Base-by-base conservation (phyloP, 768 basidiomycete species). In the Suillus brevipes region DNA sequence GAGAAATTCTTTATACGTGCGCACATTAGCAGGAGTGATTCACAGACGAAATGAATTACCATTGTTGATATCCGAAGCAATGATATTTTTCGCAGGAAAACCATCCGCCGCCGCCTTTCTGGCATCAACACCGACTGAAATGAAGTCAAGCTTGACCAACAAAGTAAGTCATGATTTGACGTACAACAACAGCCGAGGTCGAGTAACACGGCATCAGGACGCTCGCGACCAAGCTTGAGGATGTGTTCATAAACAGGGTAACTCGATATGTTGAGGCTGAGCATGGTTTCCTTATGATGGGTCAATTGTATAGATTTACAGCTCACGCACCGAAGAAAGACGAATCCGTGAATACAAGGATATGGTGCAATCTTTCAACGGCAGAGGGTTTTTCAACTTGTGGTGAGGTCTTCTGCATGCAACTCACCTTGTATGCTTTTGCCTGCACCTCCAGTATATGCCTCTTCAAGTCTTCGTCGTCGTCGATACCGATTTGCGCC, bases 121-220 rank as follows among this genome's bases (percentile, higher is more conserved):
- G 18, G 76, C 71, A 61, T 84, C 83, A 40, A 66, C 72, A 13
- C 74, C 70, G 36, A 75, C 75, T 45, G 23, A 2, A 25, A 38
- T 40, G 18, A 13, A 25, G 40, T 47, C 14, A 61, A 40, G 16
- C 34, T 62, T 8, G 64, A 14, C 20, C 9, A 34, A 8, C 2
- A 52, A 49, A 53, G 5, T 23, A 28, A 16, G 42, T 42, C 25
- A 16, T 28, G 1, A 64, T 45, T 20, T 34, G 13, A 69, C 79
- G 64, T 65, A 84, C 82, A 75, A 66, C 81, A 82, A 65, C 82
- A 83, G 6, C 80, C 83, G 10, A 83, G 71, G 50, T 85, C 83
- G 9, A 84, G 72, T 28, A 83, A 73, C 13, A 84, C 73, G 0
- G 78, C 78, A 2, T 74, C 74, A 5, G 68, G 45, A 36, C 78